Evolutionary conservation across 1,284 basidiomycete species (phyloP), one percentile per base, ranked within the genome.

Genomic region (Papiliotrema laurentii): DNA sequence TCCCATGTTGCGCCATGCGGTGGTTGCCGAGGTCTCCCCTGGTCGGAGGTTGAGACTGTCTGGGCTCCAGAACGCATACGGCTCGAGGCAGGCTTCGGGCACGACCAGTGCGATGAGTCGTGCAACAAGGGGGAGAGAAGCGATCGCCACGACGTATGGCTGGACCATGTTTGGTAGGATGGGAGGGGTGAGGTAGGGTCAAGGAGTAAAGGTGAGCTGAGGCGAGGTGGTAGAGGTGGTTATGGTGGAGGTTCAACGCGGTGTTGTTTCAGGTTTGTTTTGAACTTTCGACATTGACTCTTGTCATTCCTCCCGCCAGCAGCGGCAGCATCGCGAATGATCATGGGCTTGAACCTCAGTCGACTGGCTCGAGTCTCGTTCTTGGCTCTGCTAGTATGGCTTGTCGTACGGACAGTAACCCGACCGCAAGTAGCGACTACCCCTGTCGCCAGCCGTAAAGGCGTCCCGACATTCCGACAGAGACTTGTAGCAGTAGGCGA

Each of bases 401-500:
- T 26, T 5, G 9, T 42, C 11, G 42, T 28, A 34, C n/a, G 21
- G 25, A 6, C 30, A 10, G 27, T 37, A 9, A 16, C 24, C 11
- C 30, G 27, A 24, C 43, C 31, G 43, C 5, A 24, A 4, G n/a
- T 25, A 6, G 4, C 38, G 21, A 9, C 21, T 9, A 22, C 4
- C 38, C 4, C 27, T 14, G 4, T 6, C 40, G 25, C 42, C 28
- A 26, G 18, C n/a, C n/a, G n/a, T n/a, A n/a, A 9, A 14, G 45
- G 51, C 3, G 45, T 49, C 26, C 47, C 56, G 9, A 54, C 54
- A 2, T 69, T 63, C 52, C 53, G 60, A 18, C 68, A 69, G 34
- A 57, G 70, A 13, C 50, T 72, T 11, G 83, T 89, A 0, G 87
- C 86, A 4, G 83, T 89, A 0, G 88, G 87, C 4, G 88, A 91